Conservation (phyloP, 192 early-diverging fungal genomes). For the Coemansia sp. region DNA sequence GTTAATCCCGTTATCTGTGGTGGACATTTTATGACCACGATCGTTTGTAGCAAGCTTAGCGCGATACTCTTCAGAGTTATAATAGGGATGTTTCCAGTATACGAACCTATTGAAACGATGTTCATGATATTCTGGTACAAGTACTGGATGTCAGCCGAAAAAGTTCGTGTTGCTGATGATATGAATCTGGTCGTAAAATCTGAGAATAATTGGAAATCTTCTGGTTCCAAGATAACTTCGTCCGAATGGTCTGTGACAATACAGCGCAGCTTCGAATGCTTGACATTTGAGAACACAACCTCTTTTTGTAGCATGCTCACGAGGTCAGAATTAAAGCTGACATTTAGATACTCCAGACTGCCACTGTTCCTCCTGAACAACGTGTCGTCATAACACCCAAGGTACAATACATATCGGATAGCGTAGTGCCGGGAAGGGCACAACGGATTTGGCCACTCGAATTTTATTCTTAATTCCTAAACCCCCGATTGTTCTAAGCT, state of each 20-base stretch:
- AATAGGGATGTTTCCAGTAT: not conserved
- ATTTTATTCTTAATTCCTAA: not conserved
- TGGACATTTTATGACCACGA: not conserved
- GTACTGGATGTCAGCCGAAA: not conserved
- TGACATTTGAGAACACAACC: not conserved
- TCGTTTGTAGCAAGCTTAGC: not conserved
- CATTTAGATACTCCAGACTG: not conserved
- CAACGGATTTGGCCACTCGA: not conserved
- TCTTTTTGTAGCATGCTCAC: not conserved
- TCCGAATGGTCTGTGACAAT: not conserved
- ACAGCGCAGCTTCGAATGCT: not conserved
- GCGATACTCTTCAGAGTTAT: not conserved
- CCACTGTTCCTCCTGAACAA: not conserved
- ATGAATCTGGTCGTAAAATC: not conserved
- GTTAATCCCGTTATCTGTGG: not conserved
- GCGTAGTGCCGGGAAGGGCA: not conserved
- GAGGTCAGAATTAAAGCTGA: not conserved
- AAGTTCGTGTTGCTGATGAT: not conserved
- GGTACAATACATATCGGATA: not conserved
- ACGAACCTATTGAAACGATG: not conserved
- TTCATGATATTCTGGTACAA: not conserved
- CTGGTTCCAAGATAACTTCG: not conserved
- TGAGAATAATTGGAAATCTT: not conserved
- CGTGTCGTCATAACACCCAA: not conserved
- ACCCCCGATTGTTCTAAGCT: not conserved